Percentiles rank a stretch among this genome's conserved stretches.
Evolutionary conservation across 73 alveolate species (phyloP).

Genomic region (Paramecium biaurelia): DNA sequence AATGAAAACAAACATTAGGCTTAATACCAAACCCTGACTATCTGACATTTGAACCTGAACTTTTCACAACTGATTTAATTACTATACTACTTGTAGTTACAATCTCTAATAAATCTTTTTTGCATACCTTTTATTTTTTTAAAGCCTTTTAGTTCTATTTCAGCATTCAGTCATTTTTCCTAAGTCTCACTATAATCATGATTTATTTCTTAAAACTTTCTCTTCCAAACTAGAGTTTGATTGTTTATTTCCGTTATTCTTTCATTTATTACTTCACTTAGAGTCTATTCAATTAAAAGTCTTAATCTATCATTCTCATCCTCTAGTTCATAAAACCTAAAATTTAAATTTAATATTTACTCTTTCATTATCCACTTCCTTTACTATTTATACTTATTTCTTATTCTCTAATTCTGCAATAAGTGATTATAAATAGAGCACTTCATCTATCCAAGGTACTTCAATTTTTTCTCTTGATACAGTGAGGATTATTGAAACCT

Average conservation of each 20-base stretch:
- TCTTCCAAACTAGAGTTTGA: not conserved
- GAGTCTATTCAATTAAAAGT: not conserved
- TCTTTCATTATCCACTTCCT: not conserved
- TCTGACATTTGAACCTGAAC: not conserved
- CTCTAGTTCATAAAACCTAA: not conserved
- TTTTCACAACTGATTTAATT: not conserved
- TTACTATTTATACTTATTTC: not conserved
- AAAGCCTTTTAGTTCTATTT: not conserved
- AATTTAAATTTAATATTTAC: not conserved
- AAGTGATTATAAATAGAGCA: not conserved
- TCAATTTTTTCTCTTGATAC: not conserved
- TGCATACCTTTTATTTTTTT: not conserved
- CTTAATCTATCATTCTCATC: not conserved
- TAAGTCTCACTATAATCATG: not conserved
- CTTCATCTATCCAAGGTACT: not conserved
- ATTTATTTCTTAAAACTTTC: not conserved
- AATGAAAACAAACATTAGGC: not conserved
- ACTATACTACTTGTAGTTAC: not conserved
- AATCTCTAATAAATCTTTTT: not conserved
- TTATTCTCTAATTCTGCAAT: not conserved
- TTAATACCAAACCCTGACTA: not conserved
- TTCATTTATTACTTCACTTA: not conserved
- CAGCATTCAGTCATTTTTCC: not conserved
- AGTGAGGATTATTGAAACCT: too few relatives aligned
- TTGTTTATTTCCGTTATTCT: not conserved